Conservation (phyloP, 768 basidiomycete genomes). For the Phanerodontia chrysosporium region DNA sequence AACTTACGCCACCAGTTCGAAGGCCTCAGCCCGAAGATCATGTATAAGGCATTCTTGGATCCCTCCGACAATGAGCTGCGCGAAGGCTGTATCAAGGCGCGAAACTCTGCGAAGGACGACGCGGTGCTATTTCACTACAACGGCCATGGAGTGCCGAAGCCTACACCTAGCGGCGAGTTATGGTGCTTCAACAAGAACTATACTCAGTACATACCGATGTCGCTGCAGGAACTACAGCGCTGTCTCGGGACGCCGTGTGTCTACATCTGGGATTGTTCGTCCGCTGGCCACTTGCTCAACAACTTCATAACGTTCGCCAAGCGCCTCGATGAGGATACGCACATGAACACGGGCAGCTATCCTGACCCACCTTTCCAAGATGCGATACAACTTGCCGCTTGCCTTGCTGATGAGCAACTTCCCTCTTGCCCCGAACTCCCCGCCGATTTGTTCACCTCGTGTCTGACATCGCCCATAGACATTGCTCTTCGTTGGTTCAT, state of each 20-base stretch:
- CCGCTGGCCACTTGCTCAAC: conserved; percentile 88
- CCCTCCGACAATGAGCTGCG: conserved; percentile 93
- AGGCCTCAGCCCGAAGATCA: conserved; percentile 88
- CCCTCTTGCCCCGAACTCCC: conserved; percentile 96
- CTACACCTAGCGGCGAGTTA: conserved; percentile 48
- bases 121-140: conserved; percentile 97
- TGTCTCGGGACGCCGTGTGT: conserved; percentile 95
- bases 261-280: conserved; percentile 98
- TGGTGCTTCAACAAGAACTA: conserved; percentile 99
- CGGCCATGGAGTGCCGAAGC: conserved; percentile 93
- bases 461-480: conserved; percentile 96
- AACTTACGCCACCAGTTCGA: conserved; percentile 96
- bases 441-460: conserved; percentile 96
- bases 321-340: conserved; percentile 65
- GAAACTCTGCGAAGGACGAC: conserved; percentile 90
- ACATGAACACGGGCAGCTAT: conserved; percentile 51
- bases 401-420: conserved; percentile 83
- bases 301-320: conserved; percentile 85
- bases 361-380: conserved; percentile 74
- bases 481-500: conserved; percentile 93
- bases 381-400: conserved; percentile 93
- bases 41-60: conserved; percentile 92
- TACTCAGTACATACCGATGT: conserved; percentile 97
- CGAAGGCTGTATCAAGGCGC: conserved; percentile 75
- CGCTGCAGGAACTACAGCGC: conserved; percentile 85